A percentile compares a stretch with the other conserved stretches of the same genome.
Evolutionary conservation across 2,329 filamentous ascomycete genomes (phyloP).

Genomic region (Hypoxylon rubiginosum): DNA sequence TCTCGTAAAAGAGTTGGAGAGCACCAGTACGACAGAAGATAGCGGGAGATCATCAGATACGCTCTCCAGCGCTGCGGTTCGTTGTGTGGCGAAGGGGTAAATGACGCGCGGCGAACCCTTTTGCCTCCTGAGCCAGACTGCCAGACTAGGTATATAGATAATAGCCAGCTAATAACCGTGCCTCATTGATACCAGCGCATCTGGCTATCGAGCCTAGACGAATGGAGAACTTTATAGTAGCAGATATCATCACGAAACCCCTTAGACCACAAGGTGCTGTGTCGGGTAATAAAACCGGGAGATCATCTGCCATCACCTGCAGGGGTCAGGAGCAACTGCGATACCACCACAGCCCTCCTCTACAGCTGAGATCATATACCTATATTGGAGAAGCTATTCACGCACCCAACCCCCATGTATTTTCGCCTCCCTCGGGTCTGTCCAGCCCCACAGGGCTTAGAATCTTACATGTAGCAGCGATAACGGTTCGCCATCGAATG

Average conservation of each 20-base stretch:
- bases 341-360: slow-evolving; percentile 33
- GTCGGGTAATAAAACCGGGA: slow-evolving; percentile 23
- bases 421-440: neutral
- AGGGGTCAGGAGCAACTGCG: slow-evolving; percentile 23
- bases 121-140: neutral
- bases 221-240: slow-evolving; percentile 5
- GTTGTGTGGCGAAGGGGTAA: neutral
- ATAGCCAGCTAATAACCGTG: neutral
- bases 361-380: neutral
- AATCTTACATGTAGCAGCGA: neutral
- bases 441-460: neutral
- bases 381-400: slow-evolving; percentile 1
- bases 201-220: neutral
- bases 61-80: neutral
- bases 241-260: slow-evolving; percentile 26
- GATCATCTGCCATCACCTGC: slow-evolving; percentile 38
- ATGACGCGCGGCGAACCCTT: neutral
- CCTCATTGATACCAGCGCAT: neutral
- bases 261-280: slow-evolving; percentile 11
- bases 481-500: neutral
- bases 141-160: too few species aligned
- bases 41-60: neutral
- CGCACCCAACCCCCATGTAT: too few species aligned
- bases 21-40: neutral
- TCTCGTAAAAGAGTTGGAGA: neutral